phyloP scores from a whole-genome alignment of 148 eudicot species.

The Dianthus caryophyllus region DNA sequence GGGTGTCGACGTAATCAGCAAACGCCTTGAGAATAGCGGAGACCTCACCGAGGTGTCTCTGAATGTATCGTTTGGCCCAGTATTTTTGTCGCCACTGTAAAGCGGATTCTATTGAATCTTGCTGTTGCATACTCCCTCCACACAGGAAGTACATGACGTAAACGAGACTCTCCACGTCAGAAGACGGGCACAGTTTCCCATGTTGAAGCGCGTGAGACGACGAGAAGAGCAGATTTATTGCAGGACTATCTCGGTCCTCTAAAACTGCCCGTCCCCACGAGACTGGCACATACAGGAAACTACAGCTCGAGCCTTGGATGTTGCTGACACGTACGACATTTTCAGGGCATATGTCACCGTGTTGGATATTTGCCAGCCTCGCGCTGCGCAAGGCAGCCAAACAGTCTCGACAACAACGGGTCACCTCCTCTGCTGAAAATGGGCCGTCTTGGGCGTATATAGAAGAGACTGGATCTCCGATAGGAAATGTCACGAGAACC shows the following conservation, averaged over 20 bases:
- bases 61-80: slow-evolving; percentile 67
- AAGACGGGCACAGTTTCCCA: slow-evolving; percentile 76
- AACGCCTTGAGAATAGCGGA: slow-evolving; percentile 74
- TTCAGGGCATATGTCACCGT: slow-evolving; percentile 75
- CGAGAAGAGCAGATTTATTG: slow-evolving; percentile 63
- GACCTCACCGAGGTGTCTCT: slow-evolving; percentile 60
- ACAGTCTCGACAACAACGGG: slow-evolving; percentile 70
- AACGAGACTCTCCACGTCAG: slow-evolving; percentile 75
- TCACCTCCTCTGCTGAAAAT: slow-evolving; percentile 54
- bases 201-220: slow-evolving; percentile 71
- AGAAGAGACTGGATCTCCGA: slow-evolving; percentile 54
- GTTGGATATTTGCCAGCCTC: slow-evolving; percentile 54
- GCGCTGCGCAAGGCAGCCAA: slow-evolving; percentile 62
- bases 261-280: slow-evolving; percentile 80
- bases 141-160: slow-evolving; percentile 51
- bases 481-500: slow-evolving; percentile 55
- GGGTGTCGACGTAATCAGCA: slow-evolving; percentile 67
- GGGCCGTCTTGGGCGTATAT: slow-evolving; percentile 48
- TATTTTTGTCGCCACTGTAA: slow-evolving; percentile 60
- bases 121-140: slow-evolving; percentile 59
- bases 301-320: slow-evolving; percentile 26
- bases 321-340: slow-evolving; percentile 47
- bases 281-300: slow-evolving; percentile 39
- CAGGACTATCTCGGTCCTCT: slow-evolving; percentile 76
- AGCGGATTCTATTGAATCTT: slow-evolving; percentile 77